These are phyloP conservation scores for Basidioascus undulatus DNA, from an alignment of 768 basidiomycete genomes.

Conservation along the genomic window DNA sequence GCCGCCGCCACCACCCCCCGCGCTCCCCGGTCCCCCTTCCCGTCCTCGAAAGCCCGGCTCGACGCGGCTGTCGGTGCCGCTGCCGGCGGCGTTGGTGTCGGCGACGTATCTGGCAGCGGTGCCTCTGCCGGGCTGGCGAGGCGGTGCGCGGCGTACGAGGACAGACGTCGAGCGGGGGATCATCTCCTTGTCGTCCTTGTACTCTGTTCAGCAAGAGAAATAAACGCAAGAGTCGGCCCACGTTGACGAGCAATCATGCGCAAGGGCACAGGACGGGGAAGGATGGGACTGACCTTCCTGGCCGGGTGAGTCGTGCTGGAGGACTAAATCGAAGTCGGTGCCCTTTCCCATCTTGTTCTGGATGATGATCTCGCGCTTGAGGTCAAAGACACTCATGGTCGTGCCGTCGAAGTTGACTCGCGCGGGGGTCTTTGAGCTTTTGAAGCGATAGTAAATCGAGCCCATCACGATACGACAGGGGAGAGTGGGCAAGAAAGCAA, in stretches of 20 bases:
- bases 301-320: conserved; percentile 59
- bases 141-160: conserved; percentile 70
- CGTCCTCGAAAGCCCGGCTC: conserved; percentile 10
- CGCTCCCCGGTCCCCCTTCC: conserved; percentile 2
- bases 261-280: not conserved
- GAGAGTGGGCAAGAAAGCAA: too few relatives aligned
- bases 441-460: conserved; percentile 92
- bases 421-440: conserved; percentile 79
- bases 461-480: too few relatives aligned
- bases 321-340: conserved; percentile 80
- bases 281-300: conserved; percentile 49
- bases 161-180: conserved; percentile 90
- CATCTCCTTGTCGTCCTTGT: conserved; percentile 70
- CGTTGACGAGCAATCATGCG: not conserved
- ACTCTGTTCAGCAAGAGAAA: conserved; percentile 30
- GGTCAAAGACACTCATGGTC: conserved; percentile 93
- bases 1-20: conserved; percentile 6
- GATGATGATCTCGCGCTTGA: conserved; percentile 94
- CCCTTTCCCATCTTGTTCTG: conserved; percentile 79
- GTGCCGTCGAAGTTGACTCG: conserved; percentile 94
- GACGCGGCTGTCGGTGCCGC: conserved; percentile 12
- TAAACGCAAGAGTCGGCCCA: not conserved
- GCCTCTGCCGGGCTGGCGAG: conserved; percentile 52
- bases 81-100: not conserved
- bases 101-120: conserved; percentile 52